These are phyloP conservation scores for Citeromyces matritensis DNA, from an alignment of 805 yeast species.

Conservation along the genomic window DNA sequence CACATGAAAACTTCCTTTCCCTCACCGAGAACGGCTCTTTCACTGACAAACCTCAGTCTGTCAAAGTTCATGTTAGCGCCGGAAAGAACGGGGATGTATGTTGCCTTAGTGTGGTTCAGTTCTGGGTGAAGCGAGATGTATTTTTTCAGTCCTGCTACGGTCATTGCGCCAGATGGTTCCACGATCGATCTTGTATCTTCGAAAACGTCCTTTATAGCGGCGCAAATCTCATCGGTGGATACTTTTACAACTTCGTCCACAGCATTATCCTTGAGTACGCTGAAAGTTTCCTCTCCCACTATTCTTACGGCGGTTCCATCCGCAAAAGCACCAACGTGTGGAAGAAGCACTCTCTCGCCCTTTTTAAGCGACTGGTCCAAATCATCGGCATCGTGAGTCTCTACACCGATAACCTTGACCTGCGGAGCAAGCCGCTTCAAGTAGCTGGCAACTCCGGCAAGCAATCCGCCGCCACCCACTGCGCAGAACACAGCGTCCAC, in stretches of 20 bases:
- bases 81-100: slow-evolving; percentile 74
- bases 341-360: slow-evolving; percentile 38
- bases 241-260: slow-evolving; percentile 87
- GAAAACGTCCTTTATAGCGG: slow-evolving; percentile 92
- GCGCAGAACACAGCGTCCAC: slow-evolving; percentile 82
- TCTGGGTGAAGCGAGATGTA: slow-evolving; percentile 60
- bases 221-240: slow-evolving; percentile 83
- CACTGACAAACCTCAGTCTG: slow-evolving; percentile 87
- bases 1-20: slow-evolving; percentile 91
- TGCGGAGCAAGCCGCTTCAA: slow-evolving; percentile 96
- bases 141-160: slow-evolving; percentile 88
- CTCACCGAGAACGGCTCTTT: slow-evolving; percentile 96
- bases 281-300: slow-evolving; percentile 84
- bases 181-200: slow-evolving; percentile 89
- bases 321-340: slow-evolving; percentile 88
- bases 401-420: slow-evolving; percentile 89
- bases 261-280: slow-evolving; percentile 48
- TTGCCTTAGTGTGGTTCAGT: slow-evolving; percentile 49
- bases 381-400: slow-evolving; percentile 93
- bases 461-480: slow-evolving; percentile 95
- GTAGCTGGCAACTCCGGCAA: slow-evolving; percentile 84
- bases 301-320: slow-evolving; percentile 95
- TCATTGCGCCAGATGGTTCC: slow-evolving; percentile 95
- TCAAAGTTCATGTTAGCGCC: slow-evolving; percentile 99
- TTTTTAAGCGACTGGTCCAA: slow-evolving; percentile 52